These are phyloP conservation scores for Poa pratensis DNA, from an alignment of 176 grass and related monocot species.

Conservation along the genomic window DNA sequence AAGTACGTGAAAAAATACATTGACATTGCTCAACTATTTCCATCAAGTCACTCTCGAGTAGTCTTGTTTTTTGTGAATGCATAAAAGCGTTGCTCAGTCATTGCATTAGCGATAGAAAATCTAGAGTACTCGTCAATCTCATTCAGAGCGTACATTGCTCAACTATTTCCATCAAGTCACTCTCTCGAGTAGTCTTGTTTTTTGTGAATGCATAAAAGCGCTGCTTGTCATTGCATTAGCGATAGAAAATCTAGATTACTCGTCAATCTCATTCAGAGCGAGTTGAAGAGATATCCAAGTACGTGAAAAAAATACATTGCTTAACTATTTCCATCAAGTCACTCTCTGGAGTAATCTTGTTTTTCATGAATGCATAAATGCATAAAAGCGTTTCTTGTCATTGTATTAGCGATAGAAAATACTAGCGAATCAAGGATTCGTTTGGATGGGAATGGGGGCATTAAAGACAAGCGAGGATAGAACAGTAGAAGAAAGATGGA, in stretches of 20 bases:
- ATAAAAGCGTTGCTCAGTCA: background rate
- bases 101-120: background rate
- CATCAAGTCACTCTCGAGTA: background rate
- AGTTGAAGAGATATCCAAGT: conserved; percentile 99
- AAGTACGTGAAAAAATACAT: conserved; percentile 58
- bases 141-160: conserved; percentile 63
- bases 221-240: background rate
- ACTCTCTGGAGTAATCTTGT: conserved; percentile 4
- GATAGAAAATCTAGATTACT: background rate
- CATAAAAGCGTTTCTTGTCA: background rate
- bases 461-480: background rate
- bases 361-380: background rate
- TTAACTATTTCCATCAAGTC: background rate
- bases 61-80: background rate
- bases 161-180: background rate
- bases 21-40: background rate
- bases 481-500: background rate
- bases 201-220: background rate
- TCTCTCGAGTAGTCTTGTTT: conserved; percentile 5
- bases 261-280: background rate
- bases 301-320: conserved; percentile 27
- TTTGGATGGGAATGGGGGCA: background rate
- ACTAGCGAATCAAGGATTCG: background rate
- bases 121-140: conserved; percentile 44
- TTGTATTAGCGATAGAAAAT: background rate